These are phyloP conservation scores for Aspergillus carbonarius DNA, from an alignment of 2,329 filamentous ascomycete genomes.

Conservation along the genomic window DNA sequence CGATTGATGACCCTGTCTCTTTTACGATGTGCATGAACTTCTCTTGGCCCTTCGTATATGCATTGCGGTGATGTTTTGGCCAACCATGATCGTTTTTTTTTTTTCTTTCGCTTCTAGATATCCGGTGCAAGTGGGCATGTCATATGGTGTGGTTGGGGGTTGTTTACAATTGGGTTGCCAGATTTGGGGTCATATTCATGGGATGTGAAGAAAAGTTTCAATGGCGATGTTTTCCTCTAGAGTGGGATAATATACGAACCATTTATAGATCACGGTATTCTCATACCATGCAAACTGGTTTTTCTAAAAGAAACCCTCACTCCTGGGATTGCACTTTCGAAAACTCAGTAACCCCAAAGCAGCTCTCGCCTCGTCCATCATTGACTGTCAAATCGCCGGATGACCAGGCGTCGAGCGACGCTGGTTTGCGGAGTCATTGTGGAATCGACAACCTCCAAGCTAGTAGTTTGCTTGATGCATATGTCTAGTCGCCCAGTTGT, in stretches of 20 bases:
- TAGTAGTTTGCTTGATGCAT: background rate
- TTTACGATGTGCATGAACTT: constrained; percentile 25
- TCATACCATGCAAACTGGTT: background rate
- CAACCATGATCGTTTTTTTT: constrained; percentile 7
- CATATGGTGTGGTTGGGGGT: constrained; percentile 7
- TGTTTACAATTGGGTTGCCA: background rate
- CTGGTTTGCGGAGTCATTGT: background rate
- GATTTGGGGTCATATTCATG: background rate
- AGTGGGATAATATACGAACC: background rate
- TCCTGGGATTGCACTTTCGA: background rate
- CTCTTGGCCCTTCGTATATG: constrained; percentile 9
- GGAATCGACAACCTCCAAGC: background rate
- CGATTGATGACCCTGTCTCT: constrained; percentile 22
- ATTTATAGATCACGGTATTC: background rate
- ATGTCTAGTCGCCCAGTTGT: background rate
- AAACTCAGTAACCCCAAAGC: background rate
- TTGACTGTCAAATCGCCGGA: background rate
- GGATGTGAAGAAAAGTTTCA: background rate
- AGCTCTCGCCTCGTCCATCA: background rate
- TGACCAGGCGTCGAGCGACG: background rate
- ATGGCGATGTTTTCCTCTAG: background rate
- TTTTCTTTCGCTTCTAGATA: constrained; percentile 20
- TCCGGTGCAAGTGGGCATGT: constrained; percentile 17
- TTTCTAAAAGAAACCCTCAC: background rate
- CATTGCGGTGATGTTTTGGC: constrained; percentile 9